Percentiles rank a stretch among this genome's conserved stretches.
Evolutionary conservation across 768 basidiomycete species (phyloP).

Genomic region (Peribolospora kevripleyi): DNA sequence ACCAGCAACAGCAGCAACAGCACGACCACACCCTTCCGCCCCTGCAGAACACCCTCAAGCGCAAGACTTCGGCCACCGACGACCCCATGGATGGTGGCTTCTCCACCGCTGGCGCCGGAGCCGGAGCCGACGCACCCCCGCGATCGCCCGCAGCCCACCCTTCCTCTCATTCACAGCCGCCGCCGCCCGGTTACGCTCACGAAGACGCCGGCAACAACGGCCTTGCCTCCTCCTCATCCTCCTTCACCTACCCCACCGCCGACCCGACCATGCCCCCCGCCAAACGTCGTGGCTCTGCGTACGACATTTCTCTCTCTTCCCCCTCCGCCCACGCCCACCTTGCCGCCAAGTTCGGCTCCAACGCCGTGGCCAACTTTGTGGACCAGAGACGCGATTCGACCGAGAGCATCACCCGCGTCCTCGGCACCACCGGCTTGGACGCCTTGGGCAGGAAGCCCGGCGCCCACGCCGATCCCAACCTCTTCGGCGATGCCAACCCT

Average conservation of each 20-base stretch:
- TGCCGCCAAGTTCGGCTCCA: no score
- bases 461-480: no score
- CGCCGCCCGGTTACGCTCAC: no score
- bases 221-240: background rate
- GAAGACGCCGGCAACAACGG: no score
- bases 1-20: background rate
- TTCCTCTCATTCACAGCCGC: background rate
- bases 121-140: background rate
- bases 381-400: conserved; percentile 50
- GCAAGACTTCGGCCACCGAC: background rate
- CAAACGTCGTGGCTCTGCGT: conserved; percentile 60
- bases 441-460: no score
- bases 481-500: no score
- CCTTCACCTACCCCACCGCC: background rate
- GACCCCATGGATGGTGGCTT: background rate
- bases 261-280: conserved; percentile 31
- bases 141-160: background rate
- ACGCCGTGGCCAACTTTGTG: background rate
- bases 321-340: no score
- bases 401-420: conserved; percentile 16
- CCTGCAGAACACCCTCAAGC: background rate
- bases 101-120: background rate
- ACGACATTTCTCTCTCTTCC: conserved; percentile 29
- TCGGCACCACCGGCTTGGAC: no score
- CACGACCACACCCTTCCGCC: background rate